A percentile compares a stretch with the other conserved stretches of the same genome.
phyloP scores from a whole-genome alignment of 208 protist genomes.

The Zelonia costaricensis region DNA sequence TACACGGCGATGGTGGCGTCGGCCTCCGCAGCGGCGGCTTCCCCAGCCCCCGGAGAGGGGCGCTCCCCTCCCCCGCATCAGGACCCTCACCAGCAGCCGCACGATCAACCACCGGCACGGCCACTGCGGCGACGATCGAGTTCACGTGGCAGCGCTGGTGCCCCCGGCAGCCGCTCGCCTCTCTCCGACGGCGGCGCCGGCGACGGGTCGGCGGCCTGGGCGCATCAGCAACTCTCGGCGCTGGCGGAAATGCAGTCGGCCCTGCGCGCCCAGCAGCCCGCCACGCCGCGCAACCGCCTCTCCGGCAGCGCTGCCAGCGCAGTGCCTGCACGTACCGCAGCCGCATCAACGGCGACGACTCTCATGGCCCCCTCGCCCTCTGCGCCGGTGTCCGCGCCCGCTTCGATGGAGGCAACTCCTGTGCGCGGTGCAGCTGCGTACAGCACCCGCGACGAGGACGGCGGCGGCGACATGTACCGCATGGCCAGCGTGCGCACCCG shows the following conservation, averaged over 20 bases:
- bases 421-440: background rate
- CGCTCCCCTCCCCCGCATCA: background rate
- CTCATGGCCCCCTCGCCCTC: no score
- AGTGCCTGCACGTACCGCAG: background rate
- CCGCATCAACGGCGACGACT: no score
- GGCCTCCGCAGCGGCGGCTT: background rate
- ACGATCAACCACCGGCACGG: no score
- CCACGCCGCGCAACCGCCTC: conserved; percentile 23
- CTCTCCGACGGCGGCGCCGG: background rate
- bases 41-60: background rate
- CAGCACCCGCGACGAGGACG: background rate
- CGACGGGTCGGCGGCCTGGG: conserved; percentile 14
- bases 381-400: background rate
- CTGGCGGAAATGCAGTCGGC: conserved; percentile 28
- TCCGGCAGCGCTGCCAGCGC: background rate
- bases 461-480: background rate
- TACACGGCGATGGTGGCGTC: background rate
- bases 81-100: no score
- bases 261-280: conserved; percentile 21
- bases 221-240: conserved; percentile 23
- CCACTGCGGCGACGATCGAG: conserved; percentile 21
- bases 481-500: background rate
- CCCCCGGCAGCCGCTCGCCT: background rate
- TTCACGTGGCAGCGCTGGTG: conserved; percentile 20
- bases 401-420: conserved; percentile 1